phyloP scores from a whole-genome alignment of 495 filamentous ascomycete species.

The Penicillium tannophilum region DNA sequence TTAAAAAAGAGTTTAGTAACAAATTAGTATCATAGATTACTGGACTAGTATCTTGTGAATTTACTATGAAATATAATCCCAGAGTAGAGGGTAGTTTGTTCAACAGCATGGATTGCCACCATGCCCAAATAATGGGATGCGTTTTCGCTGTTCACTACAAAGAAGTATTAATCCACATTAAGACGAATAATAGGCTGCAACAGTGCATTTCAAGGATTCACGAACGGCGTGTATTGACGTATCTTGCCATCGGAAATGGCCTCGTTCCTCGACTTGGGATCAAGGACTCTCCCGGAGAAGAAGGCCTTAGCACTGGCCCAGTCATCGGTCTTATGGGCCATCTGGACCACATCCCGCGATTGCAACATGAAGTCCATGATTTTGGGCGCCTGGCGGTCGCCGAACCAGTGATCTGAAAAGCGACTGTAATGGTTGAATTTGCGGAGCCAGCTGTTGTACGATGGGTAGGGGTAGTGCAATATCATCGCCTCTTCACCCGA shows the following conservation, averaged over 20 bases:
- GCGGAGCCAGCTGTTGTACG: conserved; percentile 9
- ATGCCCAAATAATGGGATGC: too few species aligned
- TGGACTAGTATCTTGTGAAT: too few species aligned
- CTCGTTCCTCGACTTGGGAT: background rate
- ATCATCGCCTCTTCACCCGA: conserved; percentile 2
- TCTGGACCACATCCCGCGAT: conserved; percentile 5
- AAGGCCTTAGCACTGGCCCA: background rate
- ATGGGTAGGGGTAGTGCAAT: conserved; percentile 8
- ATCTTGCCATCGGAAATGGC: background rate
- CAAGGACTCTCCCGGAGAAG: background rate
- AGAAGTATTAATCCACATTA: too few species aligned
- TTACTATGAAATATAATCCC: too few species aligned
- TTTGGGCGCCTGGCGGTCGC: conserved; percentile 6
- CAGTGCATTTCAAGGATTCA: background rate
- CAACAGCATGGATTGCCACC: too few species aligned
- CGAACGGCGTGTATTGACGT: conserved; percentile 1
- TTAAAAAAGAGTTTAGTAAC: too few species aligned
- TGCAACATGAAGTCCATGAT: conserved; percentile 8
- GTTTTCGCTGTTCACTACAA: too few species aligned
- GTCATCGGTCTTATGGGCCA: background rate
- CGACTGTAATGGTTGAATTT: conserved; percentile 5
- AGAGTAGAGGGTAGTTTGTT: too few species aligned
- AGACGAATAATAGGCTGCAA: background rate
- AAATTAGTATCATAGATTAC: too few species aligned
- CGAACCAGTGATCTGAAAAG: conserved; percentile 10